Evolutionary conservation across 108 stramenopile species (phyloP).

Genomic region (Aurantiochytrium sp.): DNA sequence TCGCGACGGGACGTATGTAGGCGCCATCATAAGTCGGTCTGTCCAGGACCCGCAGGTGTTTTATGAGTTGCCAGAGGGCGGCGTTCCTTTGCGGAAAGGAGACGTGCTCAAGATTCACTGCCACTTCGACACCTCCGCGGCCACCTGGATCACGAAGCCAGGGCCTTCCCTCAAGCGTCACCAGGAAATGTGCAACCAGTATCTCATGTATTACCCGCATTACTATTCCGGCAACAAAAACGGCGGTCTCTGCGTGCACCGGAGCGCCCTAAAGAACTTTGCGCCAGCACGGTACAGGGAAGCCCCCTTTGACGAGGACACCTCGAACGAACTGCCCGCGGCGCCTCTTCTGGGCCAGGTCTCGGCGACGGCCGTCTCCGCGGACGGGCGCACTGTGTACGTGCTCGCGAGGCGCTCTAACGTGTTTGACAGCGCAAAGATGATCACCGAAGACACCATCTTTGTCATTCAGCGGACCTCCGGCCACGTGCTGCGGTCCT

Average conservation of each 20-base stretch:
- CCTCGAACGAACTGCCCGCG: neutral
- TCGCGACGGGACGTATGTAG: neutral
- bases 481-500: neutral
- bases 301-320: neutral
- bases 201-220: conserved; percentile 1
- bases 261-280: neutral
- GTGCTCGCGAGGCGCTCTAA: neutral
- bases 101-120: neutral
- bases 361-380: neutral
- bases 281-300: neutral
- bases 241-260: neutral
- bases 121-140: neutral
- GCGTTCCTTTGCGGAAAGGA: neutral
- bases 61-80: neutral
- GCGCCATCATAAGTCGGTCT: neutral
- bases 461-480: neutral
- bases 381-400: neutral
- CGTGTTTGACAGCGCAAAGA: neutral
- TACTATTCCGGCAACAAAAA: neutral
- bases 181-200: conserved; percentile 28
- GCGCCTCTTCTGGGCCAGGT: neutral
- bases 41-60: conserved; percentile 3
- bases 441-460: neutral
- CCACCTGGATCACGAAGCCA: neutral
- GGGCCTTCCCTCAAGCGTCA: neutral